Evolutionary conservation across 139 green algal species (phyloP).

Genomic region (Tetratostichococcus sp.): DNA sequence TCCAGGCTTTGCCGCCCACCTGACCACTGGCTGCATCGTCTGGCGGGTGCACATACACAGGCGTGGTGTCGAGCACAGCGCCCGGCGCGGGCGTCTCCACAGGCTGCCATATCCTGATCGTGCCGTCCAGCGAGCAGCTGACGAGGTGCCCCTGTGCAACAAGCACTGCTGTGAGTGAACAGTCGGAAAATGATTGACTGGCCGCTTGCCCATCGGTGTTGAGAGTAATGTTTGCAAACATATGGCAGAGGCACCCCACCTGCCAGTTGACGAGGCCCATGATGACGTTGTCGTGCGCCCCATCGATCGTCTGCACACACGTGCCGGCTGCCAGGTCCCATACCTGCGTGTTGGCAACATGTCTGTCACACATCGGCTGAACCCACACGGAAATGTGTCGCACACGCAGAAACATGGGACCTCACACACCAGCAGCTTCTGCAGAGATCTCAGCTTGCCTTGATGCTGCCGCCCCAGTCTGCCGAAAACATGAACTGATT

Average conservation of each 20-base stretch:
- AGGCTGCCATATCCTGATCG: slow-evolving; percentile 48
- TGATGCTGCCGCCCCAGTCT: slow-evolving; percentile 62
- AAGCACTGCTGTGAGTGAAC: too few relatives aligned
- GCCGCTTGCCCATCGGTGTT: too few relatives aligned
- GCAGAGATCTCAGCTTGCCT: too few relatives aligned
- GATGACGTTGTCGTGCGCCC: slow-evolving; percentile 47
- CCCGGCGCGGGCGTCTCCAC: slow-evolving; percentile 14
- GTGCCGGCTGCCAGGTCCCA: slow-evolving; percentile 60
- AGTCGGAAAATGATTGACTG: too few relatives aligned
- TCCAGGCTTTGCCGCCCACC: not conserved
- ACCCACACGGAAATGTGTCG: too few relatives aligned
- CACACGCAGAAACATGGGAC: too few relatives aligned
- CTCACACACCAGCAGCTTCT: too few relatives aligned
- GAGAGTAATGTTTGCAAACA: too few relatives aligned
- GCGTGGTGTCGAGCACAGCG: slow-evolving; percentile 27
- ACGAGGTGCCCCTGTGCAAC: slow-evolving; percentile 49
- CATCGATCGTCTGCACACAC: slow-evolving; percentile 46
- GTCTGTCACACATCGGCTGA: not conserved
- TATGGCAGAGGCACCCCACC: too few relatives aligned
- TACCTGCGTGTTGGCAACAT: slow-evolving; percentile 35
- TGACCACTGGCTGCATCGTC: not conserved
- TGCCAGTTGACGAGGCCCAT: slow-evolving; percentile 64
- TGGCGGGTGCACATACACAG: slow-evolving; percentile 30
- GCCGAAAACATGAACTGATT: slow-evolving; percentile 62
- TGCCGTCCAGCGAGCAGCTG: slow-evolving; percentile 58